Percentiles rank a stretch among this genome's conserved stretches.
These are phyloP conservation scores for Calonectria honghensis DNA, from an alignment of 2,329 filamentous ascomycete genomes.

Conservation along the genomic window DNA sequence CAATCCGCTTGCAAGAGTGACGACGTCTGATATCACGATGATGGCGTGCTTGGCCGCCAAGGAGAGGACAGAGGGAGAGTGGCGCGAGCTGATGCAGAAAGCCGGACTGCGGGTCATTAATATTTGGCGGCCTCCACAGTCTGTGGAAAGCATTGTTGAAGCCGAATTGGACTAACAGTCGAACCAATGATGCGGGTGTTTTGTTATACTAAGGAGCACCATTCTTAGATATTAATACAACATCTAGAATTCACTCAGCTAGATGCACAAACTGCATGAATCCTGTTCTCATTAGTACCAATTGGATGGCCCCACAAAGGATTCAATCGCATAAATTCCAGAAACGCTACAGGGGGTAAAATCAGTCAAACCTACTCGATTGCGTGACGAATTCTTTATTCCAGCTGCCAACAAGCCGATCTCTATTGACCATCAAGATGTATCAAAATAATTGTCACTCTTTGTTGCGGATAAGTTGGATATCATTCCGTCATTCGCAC, in stretches of 20 bases:
- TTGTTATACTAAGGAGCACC: not conserved
- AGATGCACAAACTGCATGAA: no score
- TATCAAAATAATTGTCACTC: no score
- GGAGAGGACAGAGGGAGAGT: slow-evolving; percentile 59
- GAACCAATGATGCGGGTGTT: not conserved
- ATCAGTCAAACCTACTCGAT: no score
- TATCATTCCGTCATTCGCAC: no score
- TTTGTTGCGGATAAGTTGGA: no score
- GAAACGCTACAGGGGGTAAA: no score
- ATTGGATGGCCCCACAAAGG: no score
- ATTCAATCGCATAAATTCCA: no score
- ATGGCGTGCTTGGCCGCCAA: slow-evolving; percentile 57
- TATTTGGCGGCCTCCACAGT: slow-evolving; percentile 56
- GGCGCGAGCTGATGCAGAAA: slow-evolving; percentile 52
- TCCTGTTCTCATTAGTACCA: no score
- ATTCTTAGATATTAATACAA: not conserved
- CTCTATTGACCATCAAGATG: no score
- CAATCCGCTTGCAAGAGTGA: slow-evolving; percentile 55
- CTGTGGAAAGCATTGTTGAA: slow-evolving; percentile 57
- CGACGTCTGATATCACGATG: slow-evolving; percentile 60
- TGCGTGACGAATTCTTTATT: no score
- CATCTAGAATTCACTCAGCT: not conserved
- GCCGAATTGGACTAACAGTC: not conserved
- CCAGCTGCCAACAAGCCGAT: no score
- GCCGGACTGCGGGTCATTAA: slow-evolving; percentile 56